phyloP scores from a whole-genome alignment of 495 filamentous ascomycete species.

The Talaromyces nanjingensis region DNA sequence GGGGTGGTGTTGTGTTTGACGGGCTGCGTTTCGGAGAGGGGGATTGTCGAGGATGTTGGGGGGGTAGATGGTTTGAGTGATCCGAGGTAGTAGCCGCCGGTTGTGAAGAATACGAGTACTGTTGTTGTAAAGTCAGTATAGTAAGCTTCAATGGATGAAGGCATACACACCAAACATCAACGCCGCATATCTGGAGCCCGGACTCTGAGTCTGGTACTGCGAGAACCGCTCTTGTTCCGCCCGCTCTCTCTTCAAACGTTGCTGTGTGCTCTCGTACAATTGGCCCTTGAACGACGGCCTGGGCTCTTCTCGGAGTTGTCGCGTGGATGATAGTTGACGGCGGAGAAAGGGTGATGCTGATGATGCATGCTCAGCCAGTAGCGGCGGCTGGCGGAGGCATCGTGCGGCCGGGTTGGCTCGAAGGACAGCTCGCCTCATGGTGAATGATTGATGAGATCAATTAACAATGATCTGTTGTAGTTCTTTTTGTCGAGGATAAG shows the following conservation, averaged over 20 bases:
- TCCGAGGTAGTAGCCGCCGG: slow-evolving; percentile 66
- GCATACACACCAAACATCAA: slow-evolving; percentile 54
- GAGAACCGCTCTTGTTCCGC: slow-evolving; percentile 62
- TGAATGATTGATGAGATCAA: neutral
- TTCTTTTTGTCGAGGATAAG: neutral
- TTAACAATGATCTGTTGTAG: neutral
- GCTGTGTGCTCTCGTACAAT: slow-evolving; percentile 74
- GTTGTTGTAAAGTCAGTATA: neutral
- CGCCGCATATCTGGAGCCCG: slow-evolving; percentile 49
- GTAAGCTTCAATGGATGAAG: neutral
- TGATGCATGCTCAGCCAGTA: neutral
- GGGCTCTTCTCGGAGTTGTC: slow-evolving; percentile 4
- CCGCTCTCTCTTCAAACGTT: slow-evolving; percentile 67
- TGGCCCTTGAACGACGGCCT: slow-evolving; percentile 68
- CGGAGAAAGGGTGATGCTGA: neutral
- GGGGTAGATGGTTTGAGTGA: slow-evolving; percentile 49
- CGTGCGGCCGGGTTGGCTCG: neutral
- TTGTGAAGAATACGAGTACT: slow-evolving; percentile 54
- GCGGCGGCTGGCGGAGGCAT: neutral
- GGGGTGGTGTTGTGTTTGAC: slow-evolving; percentile 65
- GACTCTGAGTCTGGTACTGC: slow-evolving; percentile 43
- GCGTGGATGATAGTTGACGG: neutral
- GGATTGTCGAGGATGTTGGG: slow-evolving; percentile 64
- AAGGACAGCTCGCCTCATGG: slow-evolving; percentile 2
- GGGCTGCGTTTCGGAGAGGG: slow-evolving; percentile 51